Evolutionary conservation across 805 yeast species (phyloP).

Genomic region (Candida orba): DNA sequence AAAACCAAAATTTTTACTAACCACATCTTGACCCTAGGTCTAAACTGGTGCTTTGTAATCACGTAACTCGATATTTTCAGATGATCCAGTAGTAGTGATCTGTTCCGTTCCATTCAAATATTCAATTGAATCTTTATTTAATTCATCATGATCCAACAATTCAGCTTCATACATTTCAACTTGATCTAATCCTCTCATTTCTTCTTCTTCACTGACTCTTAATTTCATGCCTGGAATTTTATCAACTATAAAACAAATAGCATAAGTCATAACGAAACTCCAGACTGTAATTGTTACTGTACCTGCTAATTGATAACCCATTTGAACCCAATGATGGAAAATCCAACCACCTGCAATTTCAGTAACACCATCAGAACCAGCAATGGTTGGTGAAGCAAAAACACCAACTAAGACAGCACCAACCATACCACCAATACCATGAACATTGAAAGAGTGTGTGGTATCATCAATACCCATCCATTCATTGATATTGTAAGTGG

Average conservation of each 20-base stretch:
- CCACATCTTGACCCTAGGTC: no score
- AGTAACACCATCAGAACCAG: conserved; percentile 83
- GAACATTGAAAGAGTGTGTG: conserved; percentile 90
- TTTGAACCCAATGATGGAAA: conserved; percentile 82
- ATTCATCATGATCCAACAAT: conserved; percentile 25
- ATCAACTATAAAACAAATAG: conserved; percentile 40
- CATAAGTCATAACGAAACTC: conserved; percentile 37
- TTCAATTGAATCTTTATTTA: conserved; percentile 8
- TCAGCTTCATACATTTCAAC: conserved; percentile 44
- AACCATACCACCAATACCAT: conserved; percentile 91
- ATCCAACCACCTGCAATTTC: conserved; percentile 91
- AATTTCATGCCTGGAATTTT: conserved; percentile 43
- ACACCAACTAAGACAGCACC: conserved; percentile 82
- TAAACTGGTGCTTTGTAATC: conserved; percentile 5
- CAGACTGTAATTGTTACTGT: conserved; percentile 32
- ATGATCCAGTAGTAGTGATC: background rate
- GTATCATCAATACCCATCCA: conserved; percentile 81
- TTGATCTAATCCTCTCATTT: conserved; percentile 44
- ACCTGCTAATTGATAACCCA: conserved; percentile 82
- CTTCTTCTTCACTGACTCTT: conserved; percentile 39
- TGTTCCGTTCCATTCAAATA: conserved; percentile 9
- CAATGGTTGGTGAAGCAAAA: conserved; percentile 77
- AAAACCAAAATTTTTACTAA: no score
- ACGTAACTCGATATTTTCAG: conserved; percentile 5
- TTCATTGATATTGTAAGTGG: conserved; percentile 76